A percentile compares a stretch with the other conserved stretches of the same genome.
These are phyloP conservation scores for Cryptomeria japonica DNA, from an alignment of 75 land plant genomes.

Conservation along the genomic window DNA sequence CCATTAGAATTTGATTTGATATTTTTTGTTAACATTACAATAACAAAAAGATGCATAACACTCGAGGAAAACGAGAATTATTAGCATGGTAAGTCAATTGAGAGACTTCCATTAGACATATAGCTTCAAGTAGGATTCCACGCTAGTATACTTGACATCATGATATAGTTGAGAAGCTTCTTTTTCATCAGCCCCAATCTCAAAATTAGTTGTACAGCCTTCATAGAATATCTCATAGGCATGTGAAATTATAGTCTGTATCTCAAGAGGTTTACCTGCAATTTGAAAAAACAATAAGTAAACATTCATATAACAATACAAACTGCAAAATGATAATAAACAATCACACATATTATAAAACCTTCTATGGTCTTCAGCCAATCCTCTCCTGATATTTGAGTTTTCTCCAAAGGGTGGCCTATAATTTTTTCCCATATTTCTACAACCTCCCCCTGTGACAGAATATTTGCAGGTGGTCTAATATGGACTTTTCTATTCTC, in stretches of 20 bases:
- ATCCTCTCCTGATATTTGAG: conserved; percentile 26
- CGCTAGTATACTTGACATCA: conserved; percentile 32
- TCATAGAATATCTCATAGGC: conserved; percentile 24
- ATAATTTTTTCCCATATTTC: conserved; percentile 39
- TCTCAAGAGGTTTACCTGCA: conserved; percentile 19
- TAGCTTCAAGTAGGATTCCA: conserved; percentile 27
- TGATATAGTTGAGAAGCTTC: conserved; percentile 43
- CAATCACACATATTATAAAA: not conserved
- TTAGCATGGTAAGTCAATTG: not conserved
- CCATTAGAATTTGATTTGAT: not conserved
- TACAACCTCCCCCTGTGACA: conserved; percentile 53
- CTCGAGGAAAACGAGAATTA: not conserved
- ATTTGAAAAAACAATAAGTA: too few species aligned
- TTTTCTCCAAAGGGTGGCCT: conserved; percentile 29
- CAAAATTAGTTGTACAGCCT: conserved; percentile 25
- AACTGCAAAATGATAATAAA: not conserved
- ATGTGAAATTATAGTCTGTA: conserved; percentile 13
- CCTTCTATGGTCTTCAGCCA: conserved; percentile 32
- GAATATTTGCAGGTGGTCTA: conserved; percentile 42
- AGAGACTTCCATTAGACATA: conserved; percentile 17
- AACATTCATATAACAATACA: not conserved
- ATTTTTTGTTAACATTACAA: not conserved
- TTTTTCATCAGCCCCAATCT: conserved; percentile 25
- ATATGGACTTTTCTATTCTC: conserved; percentile 42
- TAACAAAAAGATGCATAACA: not conserved